A percentile compares a stretch with the other conserved stretches of the same genome.
Conservation (phyloP, 2,329 filamentous ascomycete genomes). For the Penicillium palitans region DNA sequence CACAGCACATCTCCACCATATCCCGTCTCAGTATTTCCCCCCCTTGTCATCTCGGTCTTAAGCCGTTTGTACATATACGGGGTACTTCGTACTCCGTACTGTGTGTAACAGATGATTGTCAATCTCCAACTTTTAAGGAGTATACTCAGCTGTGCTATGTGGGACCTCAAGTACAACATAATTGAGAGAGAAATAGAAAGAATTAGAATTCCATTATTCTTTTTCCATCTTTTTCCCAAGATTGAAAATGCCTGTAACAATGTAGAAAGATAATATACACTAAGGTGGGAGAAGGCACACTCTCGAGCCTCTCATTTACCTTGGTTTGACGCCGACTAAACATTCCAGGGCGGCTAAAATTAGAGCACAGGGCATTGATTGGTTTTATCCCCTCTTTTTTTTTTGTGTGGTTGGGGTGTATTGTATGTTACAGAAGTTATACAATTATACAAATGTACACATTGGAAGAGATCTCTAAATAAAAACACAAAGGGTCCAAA, state of each 20-base stretch:
- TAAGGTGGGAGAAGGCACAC: conserved; percentile 11
- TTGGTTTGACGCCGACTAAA: conserved; percentile 38
- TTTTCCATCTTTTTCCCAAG: too few relatives aligned
- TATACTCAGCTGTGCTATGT: background rate
- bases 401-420: background rate
- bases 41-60: conserved; percentile 9
- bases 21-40: conserved; percentile 10
- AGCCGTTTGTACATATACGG: background rate
- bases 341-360: conserved; percentile 41
- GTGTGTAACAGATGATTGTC: background rate
- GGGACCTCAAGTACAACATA: background rate
- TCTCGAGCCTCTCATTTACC: conserved; percentile 30
- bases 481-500: conserved; percentile 23
- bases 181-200: background rate
- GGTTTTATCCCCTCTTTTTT: conserved; percentile 11
- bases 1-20: conserved; percentile 8
- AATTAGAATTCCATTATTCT: background rate
- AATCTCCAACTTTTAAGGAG: background rate
- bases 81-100: background rate
- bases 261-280: conserved; percentile 1
- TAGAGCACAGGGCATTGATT: conserved; percentile 36
- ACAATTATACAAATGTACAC: background rate
- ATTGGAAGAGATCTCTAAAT: conserved; percentile 15
- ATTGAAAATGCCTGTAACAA: background rate
- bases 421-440: background rate